These are phyloP conservation scores for Saccharomycopsis javanensis DNA, from an alignment of 805 yeast species.

Conservation along the genomic window DNA sequence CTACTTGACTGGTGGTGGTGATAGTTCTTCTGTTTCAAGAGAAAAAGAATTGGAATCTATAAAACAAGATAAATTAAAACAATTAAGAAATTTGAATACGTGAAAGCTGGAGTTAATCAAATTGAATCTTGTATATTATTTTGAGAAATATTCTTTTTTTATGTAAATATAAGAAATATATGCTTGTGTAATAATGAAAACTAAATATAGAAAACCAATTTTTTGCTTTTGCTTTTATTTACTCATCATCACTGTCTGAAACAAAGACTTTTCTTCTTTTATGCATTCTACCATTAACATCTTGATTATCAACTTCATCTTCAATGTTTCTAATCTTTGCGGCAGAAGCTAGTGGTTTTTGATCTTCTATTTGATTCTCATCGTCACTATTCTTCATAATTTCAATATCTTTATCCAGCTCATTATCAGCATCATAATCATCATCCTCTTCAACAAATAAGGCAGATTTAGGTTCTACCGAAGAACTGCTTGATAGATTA, in stretches of 20 bases:
- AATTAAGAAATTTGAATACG: neutral
- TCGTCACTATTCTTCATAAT: neutral
- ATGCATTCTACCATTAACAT: neutral
- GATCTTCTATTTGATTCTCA: neutral
- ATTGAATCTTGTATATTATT: neutral
- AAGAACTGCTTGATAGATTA: too few relatives aligned
- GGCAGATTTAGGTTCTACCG: neutral
- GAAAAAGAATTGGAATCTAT: neutral
- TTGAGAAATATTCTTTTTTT: neutral
- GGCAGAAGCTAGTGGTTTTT: neutral
- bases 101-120: neutral
- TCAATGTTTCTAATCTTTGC: neutral
- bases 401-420: neutral
- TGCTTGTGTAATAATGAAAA: neutral
- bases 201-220: neutral
- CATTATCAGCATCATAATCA: neutral
- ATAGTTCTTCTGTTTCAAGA: neutral
- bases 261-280: neutral
- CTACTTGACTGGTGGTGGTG: neutral
- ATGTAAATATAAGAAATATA: neutral
- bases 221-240: neutral
- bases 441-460: constrained; percentile 2
- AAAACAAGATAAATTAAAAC: neutral
- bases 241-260: neutral
- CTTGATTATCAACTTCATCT: neutral